These are phyloP conservation scores for Entonaema liquescens DNA, from an alignment of 495 filamentous ascomycete species.

Conservation along the genomic window DNA sequence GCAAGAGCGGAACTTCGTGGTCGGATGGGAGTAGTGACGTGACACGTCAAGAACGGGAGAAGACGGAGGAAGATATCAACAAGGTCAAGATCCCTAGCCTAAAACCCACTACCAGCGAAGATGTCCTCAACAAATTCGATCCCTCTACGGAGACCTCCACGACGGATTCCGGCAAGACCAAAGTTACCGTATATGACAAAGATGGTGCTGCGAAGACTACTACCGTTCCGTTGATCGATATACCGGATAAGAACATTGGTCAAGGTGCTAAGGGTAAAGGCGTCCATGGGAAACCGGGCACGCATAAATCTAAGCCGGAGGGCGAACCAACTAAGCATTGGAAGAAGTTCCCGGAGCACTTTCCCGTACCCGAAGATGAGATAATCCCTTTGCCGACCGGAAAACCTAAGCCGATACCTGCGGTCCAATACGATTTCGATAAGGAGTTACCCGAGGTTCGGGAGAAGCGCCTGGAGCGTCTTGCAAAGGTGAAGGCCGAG, in stretches of 20 bases:
- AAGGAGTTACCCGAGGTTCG: conserved; percentile 69
- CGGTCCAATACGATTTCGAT: conserved; percentile 75
- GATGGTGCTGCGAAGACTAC: conserved; percentile 49
- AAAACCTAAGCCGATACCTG: conserved; percentile 71
- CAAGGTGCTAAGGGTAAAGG: conserved; percentile 43
- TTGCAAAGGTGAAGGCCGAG: conserved; percentile 75
- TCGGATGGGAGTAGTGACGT: conserved; percentile 28
- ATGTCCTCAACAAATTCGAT: conserved; percentile 29
- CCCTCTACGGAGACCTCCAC: conserved; percentile 17
- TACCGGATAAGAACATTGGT: conserved; percentile 47
- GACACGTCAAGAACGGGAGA: conserved; percentile 21
- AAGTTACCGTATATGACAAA: conserved; percentile 52
- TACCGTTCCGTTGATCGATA: conserved; percentile 47
- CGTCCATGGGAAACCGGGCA: conserved; percentile 25
- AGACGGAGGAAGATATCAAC: conserved; percentile 22
- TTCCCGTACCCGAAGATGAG: conserved; percentile 72
- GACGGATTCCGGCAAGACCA: conserved; percentile 37
- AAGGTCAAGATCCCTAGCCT: conserved; percentile 51
- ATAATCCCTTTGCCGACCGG: conserved; percentile 80
- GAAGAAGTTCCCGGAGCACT: conserved; percentile 74
- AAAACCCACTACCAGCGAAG: conserved; percentile 42
- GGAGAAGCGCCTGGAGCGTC: conserved; percentile 68
- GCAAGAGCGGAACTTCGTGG: conserved; percentile 17
- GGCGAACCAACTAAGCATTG: conserved; percentile 63
- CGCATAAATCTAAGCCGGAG: conserved; percentile 23